A percentile compares a stretch with the other conserved stretches of the same genome.
Conservation (phyloP, 192 early-diverging fungal species). For the Coemansia sp. region DNA sequence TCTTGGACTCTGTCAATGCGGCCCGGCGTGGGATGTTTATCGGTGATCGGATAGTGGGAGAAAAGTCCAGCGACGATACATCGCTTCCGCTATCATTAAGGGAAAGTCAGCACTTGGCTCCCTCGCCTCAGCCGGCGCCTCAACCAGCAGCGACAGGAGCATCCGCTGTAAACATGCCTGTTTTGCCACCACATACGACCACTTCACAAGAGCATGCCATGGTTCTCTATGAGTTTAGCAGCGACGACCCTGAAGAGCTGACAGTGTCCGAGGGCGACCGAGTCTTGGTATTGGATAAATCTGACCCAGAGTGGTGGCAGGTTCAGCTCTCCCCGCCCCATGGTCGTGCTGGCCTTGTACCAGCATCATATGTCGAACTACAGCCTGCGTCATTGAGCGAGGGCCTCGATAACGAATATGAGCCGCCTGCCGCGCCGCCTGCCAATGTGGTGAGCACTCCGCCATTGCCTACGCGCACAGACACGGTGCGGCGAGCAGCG, state of each 20-base stretch:
- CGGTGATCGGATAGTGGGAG: conserved; percentile 33
- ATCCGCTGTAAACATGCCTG: conserved; percentile 8
- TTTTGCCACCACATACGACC: conserved; percentile 5
- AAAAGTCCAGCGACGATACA: not conserved
- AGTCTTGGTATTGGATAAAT: conserved; percentile 82
- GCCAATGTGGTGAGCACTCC: not conserved
- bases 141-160: not conserved
- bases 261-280: conserved; percentile 80
- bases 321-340: conserved; percentile 65
- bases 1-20: conserved; percentile 61
- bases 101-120: conserved; percentile 4
- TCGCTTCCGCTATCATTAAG: conserved; percentile 34
- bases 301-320: conserved; percentile 88
- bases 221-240: conserved; percentile 82
- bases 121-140: conserved; percentile 4
- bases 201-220: conserved; percentile 37
- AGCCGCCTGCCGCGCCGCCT: not conserved
- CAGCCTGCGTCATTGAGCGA: not conserved
- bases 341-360: conserved; percentile 75
- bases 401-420: not conserved
- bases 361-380: conserved; percentile 76
- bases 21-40: conserved; percentile 60
- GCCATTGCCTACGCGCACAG: conserved; percentile 33
- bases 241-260: conserved; percentile 86
- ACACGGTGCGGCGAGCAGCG: conserved; percentile 32